Base-by-base conservation (phyloP, 257 asterid genomes). In the Solanum raphanifolium region DNA sequence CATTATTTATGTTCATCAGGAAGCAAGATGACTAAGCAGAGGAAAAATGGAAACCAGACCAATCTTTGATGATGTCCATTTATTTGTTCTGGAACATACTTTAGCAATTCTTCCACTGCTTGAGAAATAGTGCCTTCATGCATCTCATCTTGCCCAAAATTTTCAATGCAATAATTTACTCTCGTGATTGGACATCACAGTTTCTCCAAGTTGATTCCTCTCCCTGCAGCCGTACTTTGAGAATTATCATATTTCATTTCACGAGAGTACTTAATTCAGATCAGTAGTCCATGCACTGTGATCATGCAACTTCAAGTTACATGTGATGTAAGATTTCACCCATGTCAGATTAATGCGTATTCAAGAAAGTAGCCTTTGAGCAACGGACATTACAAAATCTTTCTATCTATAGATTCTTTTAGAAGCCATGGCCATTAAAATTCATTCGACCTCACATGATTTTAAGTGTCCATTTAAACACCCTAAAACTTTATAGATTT, bases 401-500 rank as follows among this genome's bases (percentile, higher is more conserved):
- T 82, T 9, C 41, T 31, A 31, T 48, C 6, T 35, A 82, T 27
- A 13, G 87, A 87, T 34, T 66, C 69, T 87, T 16, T 25, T 71
- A 41, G 52, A 39, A 66, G 60, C 69, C 83, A 85, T n/a, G 21
- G 39, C 25, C 74, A 60, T 16, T 25, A 62, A 65, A 46, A 79
- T 83, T 21, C 35, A 66, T 46, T 73, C 87, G 69, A 60, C 38
- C 58, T 89, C 90, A 86, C 52, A 81, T 36, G 75, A 87, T 82
- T 32, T 89, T 34, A 93, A 62, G 69, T 93, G 92, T 25, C 87
- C 87, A 87, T 90, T 89, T 60, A 92, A 91, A 85, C 88, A 86
- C 84, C 89, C 76, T 48, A 93, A 87, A 52, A 88, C 86, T 86
- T 65, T 75, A 88, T 92, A 92, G 58, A 92, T 87, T 72, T 92